These are phyloP conservation scores for Hordeum marinum DNA, from an alignment of 176 grass and related monocot genomes.

Conservation along the genomic window DNA sequence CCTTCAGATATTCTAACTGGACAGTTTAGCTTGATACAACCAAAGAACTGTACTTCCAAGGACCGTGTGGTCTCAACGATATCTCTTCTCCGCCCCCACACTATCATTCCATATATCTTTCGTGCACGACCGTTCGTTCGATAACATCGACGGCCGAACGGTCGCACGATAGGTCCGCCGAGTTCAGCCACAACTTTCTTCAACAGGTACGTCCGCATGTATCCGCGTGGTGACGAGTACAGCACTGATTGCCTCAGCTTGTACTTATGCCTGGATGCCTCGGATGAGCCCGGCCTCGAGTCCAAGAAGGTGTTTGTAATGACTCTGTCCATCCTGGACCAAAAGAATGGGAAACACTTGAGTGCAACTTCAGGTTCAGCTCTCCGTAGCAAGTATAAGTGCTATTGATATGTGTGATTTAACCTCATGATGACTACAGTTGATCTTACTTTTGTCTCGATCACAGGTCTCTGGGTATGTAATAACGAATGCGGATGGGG, in stretches of 20 bases:
- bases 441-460: background rate
- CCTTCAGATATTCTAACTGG: background rate
- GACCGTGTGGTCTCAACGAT: no score
- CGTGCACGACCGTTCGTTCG: no score
- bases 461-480: background rate
- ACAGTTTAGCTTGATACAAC: background rate
- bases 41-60: background rate
- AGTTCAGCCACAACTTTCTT: no score
- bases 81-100: no score
- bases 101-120: no score
- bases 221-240: background rate
- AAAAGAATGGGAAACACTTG: background rate
- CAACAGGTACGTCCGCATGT: conserved; percentile 4
- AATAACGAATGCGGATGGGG: background rate
- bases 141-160: no score
- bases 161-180: no score
- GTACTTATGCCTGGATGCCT: background rate
- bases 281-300: background rate
- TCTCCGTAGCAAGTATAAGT: background rate
- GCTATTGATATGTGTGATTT: background rate
- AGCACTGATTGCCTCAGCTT: conserved; percentile 3
- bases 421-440: background rate
- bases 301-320: background rate
- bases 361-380: background rate
- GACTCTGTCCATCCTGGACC: background rate